Base-by-base conservation (phyloP, 129 eudicot genomes). In the Mikania micrantha region DNA sequence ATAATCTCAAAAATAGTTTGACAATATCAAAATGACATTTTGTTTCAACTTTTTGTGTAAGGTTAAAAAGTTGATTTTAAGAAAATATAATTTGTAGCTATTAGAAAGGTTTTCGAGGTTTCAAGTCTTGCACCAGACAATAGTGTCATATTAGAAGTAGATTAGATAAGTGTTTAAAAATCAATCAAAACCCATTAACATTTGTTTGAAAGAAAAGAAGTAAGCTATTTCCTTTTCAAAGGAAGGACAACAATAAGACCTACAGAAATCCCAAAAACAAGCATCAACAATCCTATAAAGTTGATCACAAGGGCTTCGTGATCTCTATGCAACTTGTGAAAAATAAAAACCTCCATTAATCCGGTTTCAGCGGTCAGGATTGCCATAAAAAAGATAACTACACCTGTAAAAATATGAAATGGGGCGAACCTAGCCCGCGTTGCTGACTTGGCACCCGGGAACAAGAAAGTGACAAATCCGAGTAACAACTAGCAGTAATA, bases 261-360 rank as follows among this genome's bases (percentile, higher is more conserved):
- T 39, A 90, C 91, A 24, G 60, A 57, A 13, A 77, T 25, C 27
- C 80, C 91, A 47, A 80, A 87, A 24, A 80, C 50, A 15, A 90
- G 69, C 28, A 87, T 17, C 42, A 87, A 54, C 12, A 90, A 47
- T 22, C 91, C 97, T 8, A 79, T 87, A 59, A 87, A 90, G 67
- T 90, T 87, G 9, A 87, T 62, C 2, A 90, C 60, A 0, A 87
- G 87, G 16, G 89, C 88, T 80, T 90, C 95, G 76, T 84, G 87
- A 49, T 67, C 42, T 1, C 40, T 75, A 1, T 57, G 35, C 29
- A 87, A 73, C 20, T 66, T 28, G 34, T 64, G 64, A 73, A 80
- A 84, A 5, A 57, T 59, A 47, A 90, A 90, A 16, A 70, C 81
- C 56, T 82, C 83, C 7, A 77, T 67, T 44, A 90, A 57, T 24